phyloP scores from a whole-genome alignment of 768 basidiomycete genomes.

The Flagelloscypha sp. region DNA sequence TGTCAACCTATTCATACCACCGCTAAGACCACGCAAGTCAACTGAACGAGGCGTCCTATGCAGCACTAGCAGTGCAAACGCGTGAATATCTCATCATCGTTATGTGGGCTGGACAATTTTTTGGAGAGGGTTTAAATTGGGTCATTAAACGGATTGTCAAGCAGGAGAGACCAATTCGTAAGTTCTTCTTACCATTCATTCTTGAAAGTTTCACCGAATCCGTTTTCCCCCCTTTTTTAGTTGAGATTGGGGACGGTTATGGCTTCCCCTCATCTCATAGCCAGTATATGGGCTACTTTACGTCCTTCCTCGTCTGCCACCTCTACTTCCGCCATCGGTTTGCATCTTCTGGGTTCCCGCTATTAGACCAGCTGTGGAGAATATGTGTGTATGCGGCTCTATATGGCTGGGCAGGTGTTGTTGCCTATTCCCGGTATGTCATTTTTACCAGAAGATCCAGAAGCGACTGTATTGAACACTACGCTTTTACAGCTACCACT shows the following conservation, averaged over 20 bases:
- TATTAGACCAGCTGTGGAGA: conserved; percentile 48
- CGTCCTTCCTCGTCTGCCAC: conserved; percentile 69
- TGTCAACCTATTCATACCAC: conserved; percentile 5
- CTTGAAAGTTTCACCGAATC: conserved; percentile 1
- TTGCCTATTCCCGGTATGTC: conserved; percentile 73
- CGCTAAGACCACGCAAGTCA: neutral
- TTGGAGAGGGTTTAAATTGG: conserved; percentile 63
- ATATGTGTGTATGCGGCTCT: conserved; percentile 39
- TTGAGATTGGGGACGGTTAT: conserved; percentile 59
- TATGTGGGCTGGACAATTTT: conserved; percentile 78
- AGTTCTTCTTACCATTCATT: conserved; percentile 13
- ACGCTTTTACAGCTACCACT: conserved; percentile 40
- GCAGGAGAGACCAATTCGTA: conserved; percentile 61
- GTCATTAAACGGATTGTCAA: conserved; percentile 59
- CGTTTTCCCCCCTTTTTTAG: conserved; percentile 21
- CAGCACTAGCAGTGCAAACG: conserved; percentile 62
- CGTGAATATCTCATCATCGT: conserved; percentile 73
- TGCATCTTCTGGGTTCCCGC: conserved; percentile 36
- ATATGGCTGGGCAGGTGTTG: conserved; percentile 47
- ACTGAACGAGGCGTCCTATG: conserved; percentile 60
- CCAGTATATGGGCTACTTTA: conserved; percentile 86
- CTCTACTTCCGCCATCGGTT: conserved; percentile 64
- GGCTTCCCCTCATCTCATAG: conserved; percentile 87
- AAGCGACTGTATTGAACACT: neutral
- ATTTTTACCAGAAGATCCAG: neutral